Evolutionary conservation across 169 alveolate genomes (phyloP).

Genomic region (Amoebophrya sp.): DNA sequence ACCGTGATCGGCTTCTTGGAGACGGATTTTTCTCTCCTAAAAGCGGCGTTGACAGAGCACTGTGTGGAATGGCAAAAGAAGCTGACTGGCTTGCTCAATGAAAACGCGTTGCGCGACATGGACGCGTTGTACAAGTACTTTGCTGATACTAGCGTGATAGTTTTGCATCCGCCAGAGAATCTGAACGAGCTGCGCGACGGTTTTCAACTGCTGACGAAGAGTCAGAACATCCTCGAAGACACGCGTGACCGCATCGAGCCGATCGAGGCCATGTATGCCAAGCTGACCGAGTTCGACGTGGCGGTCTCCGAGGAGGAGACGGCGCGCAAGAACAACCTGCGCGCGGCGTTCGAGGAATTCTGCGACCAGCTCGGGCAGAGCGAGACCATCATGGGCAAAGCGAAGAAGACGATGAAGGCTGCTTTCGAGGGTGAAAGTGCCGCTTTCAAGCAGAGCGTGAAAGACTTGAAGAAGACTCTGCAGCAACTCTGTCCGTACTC

Average conservation of each 20-base stretch:
- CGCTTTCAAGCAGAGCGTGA: conserved; percentile 34
- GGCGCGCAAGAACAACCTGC: conserved; percentile 42
- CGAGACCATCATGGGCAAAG: conserved; percentile 41
- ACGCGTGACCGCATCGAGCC: conserved; percentile 48
- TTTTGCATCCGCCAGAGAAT: not conserved
- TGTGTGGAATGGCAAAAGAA: conserved; percentile 54
- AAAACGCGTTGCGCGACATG: conserved; percentile 47
- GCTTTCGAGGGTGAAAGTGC: conserved; percentile 42
- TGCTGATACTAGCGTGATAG: not conserved
- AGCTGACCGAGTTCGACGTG: conserved; percentile 47
- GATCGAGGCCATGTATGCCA: conserved; percentile 38
- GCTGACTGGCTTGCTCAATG: conserved; percentile 53
- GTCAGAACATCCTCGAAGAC: conserved; percentile 33
- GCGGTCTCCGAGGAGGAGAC: conserved; percentile 38
- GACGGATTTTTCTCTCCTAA: conserved; percentile 55
- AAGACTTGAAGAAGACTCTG: conserved; percentile 1
- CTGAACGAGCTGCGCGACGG: conserved; percentile 19
- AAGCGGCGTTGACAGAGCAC: conserved; percentile 52
- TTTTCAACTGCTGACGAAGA: not conserved
- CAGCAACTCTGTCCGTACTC: not conserved
- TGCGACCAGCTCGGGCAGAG: conserved; percentile 43
- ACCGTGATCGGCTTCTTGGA: conserved; percentile 54
- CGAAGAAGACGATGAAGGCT: conserved; percentile 47
- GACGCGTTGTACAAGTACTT: conserved; percentile 37
- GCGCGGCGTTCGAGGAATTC: conserved; percentile 44